Evolutionary conservation across 2,329 filamentous ascomycete genomes (phyloP), one percentile per base, ranked within the genome.

Genomic region (Diplocarpon mali): DNA sequence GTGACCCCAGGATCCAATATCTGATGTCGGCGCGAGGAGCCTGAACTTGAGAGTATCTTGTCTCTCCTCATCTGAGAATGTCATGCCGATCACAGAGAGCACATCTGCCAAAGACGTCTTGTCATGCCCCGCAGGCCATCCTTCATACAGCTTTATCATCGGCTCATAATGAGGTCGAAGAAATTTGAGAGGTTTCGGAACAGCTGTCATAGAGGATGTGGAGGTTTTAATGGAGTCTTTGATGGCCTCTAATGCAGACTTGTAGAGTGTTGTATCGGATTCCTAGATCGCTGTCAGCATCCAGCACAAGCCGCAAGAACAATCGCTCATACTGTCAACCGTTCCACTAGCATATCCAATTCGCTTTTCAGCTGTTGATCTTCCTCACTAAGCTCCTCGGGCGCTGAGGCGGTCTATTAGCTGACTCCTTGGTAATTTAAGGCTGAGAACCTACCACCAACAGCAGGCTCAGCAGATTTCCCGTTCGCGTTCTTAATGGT

Each of bases 181-280:
- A 66, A 98, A 98, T 68, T 98, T 98, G 59, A 98, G 76, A 29
- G 92, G 92, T 69, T 98, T 98, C 17, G 93, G 92, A 51, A 98
- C 92, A 48, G 92, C 92, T 39, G 92, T 98, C 92, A 98, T 98
- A 37, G 93, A 98, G 48, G 89, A 96, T 55, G 92, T 98, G 48
- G 92, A 95, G 45, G 92, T 98, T 73, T 95, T 96, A 73, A 98
- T 98, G 63, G 87, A 93, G 60, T 82, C 87, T 72, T 95, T 96
- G 79, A 98, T 95, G 56, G 88, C 84, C 67, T 96, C 89, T 56
- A 98, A 73, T 44, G 92, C 85, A 48, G 89, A 78, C 65, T 89
- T 90, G 72, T 96, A 95, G 56, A 96, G 83, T 47, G 79, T 80
- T 54, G 76, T 74, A 68, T 96, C 85, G 54, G 83, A 75, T 70